Evolutionary conservation across 495 filamentous ascomycete species (phyloP).

Genomic region (Podospora pseudopauciseta): DNA sequence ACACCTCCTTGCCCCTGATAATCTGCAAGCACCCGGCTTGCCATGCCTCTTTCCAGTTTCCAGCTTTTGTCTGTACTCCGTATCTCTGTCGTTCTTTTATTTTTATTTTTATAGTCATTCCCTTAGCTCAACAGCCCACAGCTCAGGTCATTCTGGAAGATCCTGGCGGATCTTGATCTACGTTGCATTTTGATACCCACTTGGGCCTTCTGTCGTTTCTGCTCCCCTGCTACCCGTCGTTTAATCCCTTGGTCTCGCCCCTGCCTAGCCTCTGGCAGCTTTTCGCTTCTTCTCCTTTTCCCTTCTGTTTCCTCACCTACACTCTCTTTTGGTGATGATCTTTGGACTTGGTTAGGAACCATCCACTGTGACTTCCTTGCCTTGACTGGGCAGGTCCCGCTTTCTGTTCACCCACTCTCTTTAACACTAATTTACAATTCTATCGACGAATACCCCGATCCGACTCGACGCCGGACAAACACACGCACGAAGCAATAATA

Average conservation of each 20-base stretch:
- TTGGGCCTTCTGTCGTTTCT: slow-evolving; percentile 14
- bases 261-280: slow-evolving; percentile 12
- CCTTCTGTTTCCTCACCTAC: slow-evolving; percentile 19
- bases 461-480: slow-evolving; percentile 24
- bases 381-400: slow-evolving; percentile 32
- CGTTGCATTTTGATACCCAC: slow-evolving; percentile 23
- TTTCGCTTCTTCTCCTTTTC: slow-evolving; percentile 13
- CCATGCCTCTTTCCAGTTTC: background rate
- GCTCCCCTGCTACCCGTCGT: slow-evolving; percentile 11
- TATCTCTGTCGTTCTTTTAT: background rate
- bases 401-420: slow-evolving; percentile 23
- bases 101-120: slow-evolving; percentile 1
- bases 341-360: slow-evolving; percentile 12
- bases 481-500: slow-evolving; percentile 10
- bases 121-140: slow-evolving; percentile 10
- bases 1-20: background rate
- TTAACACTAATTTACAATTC: background rate
- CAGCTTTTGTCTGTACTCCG: background rate
- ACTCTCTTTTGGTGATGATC: slow-evolving; percentile 14
- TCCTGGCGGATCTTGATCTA: slow-evolving; percentile 28
- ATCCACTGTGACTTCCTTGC: slow-evolving; percentile 21
- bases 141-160: slow-evolving; percentile 25
- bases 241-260: slow-evolving; percentile 25
- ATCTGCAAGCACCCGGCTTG: background rate
- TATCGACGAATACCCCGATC: slow-evolving; percentile 2